These are phyloP conservation scores for Colletotrichum destructivum DNA, from an alignment of 2,329 filamentous ascomycete species.

Conservation along the genomic window DNA sequence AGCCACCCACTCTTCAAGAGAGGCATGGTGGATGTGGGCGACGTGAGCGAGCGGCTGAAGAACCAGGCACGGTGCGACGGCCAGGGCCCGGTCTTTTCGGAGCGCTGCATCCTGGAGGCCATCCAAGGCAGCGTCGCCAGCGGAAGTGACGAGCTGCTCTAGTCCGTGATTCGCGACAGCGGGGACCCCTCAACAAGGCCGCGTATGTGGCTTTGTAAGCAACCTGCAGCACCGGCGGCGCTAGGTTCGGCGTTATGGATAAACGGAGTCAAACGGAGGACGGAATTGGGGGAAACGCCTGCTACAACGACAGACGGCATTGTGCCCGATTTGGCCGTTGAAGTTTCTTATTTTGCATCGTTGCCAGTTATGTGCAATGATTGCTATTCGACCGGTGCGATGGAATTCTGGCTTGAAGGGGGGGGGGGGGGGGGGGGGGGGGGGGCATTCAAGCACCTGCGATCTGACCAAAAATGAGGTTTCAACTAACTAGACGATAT, in stretches of 20 bases:
- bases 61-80: conserved; percentile 85
- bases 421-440: too few relatives aligned
- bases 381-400: conserved; percentile 16
- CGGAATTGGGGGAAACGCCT: conserved; percentile 18
- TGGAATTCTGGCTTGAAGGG: conserved; percentile 5
- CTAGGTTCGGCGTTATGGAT: conserved; percentile 40
- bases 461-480: conserved; percentile 21
- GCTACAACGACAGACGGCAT: conserved; percentile 29
- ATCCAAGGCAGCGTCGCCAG: conserved; percentile 85
- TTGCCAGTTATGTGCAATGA: conserved; percentile 19
- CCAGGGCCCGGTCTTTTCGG: conserved; percentile 89
- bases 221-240: conserved; percentile 29
- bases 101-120: conserved; percentile 78
- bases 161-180: conserved; percentile 31
- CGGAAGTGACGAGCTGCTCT: conserved; percentile 82
- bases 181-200: not conserved
- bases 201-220: conserved; percentile 31
- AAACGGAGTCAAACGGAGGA: conserved; percentile 35
- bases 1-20: conserved; percentile 82
- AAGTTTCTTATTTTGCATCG: conserved; percentile 12
- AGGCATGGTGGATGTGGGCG: conserved; percentile 84
- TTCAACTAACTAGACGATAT: conserved; percentile 26
- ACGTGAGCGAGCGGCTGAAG: conserved; percentile 86
- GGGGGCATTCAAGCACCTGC: conserved; percentile 13
- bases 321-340: not conserved